Base-by-base conservation (phyloP, 768 basidiomycete genomes). In the Psilocybe sp. region DNA sequence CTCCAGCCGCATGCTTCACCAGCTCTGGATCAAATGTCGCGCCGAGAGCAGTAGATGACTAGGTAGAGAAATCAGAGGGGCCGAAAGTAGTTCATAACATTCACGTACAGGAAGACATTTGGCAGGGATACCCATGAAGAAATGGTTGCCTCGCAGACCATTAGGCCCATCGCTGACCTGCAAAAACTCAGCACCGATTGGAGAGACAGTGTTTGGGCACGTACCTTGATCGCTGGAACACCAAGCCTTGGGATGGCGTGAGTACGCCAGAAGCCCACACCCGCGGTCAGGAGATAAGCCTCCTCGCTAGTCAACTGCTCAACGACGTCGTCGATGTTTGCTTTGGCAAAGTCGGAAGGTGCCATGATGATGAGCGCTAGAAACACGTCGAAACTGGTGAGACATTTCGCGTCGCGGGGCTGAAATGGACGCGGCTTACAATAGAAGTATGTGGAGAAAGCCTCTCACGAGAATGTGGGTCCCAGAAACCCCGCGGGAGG, bases 141-240 rank as follows among this genome's bases (percentile, higher is more conserved):
- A 89, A 60, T 85, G 83, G 60, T 84, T 81, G 13, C 88, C 88
- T 54, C 88, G 65, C 51, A 77, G 74, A 31, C 87, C 89, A 59
- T 90, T 91, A 0, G 89, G 88, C 2, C 89, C 89, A 71, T 89
- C 87, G 69, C 83, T 86, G 60, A 87, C 82, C 82, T 84, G 41
- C 13, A 28, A n/a, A 43, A 34, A 14, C 34, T 23, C 10, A 38
- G 40, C 16, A 12, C 40, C 23, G 36, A 44, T 20, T 40, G n/a
- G 19, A 8, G n/a, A 15, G 31, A 15, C 2, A 44, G 12, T 20
- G 16, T 14, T 12, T 20, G 6, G 7, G 4, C 36, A 59, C 65
- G 23, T 39, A 78, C 84, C 72, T 89, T 89, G 61, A 90, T 69
- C 9, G 84, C 78, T 34, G 88, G 89, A 47, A 92, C 70, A 2